A percentile compares a stretch with the other conserved stretches of the same genome.
These are phyloP conservation scores for Sporodiniella umbellata DNA, from an alignment of 371 early-diverging fungal genomes.

Conservation along the genomic window DNA sequence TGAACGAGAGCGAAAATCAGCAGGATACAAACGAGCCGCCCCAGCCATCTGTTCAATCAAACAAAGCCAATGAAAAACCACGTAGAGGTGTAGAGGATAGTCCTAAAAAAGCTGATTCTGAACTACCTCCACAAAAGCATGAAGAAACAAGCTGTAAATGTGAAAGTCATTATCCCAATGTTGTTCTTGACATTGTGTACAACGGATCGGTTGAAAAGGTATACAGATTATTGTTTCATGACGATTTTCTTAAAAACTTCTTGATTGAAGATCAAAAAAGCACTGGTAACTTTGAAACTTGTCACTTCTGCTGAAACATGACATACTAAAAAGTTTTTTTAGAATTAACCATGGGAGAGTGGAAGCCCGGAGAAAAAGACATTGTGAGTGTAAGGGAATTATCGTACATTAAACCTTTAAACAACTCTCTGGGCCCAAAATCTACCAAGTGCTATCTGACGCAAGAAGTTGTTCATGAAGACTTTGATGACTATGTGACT, in stretches of 20 bases:
- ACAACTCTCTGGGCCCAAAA: conserved; percentile 58
- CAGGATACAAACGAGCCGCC: neutral
- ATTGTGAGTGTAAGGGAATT: conserved; percentile 27
- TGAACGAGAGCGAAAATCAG: neutral
- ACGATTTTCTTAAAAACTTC: conserved; percentile 37
- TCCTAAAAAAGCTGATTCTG: neutral
- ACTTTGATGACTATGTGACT: conserved; percentile 59
- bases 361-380: conserved; percentile 30
- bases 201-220: conserved; percentile 45
- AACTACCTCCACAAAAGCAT: conserved; percentile 9
- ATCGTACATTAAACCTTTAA: conserved; percentile 39
- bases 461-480: conserved; percentile 55
- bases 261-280: conserved; percentile 41
- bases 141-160: conserved; percentile 50
- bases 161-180: conserved; percentile 46
- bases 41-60: neutral
- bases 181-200: conserved; percentile 49
- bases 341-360: conserved; percentile 42
- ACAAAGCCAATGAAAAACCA: neutral
- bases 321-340: neutral
- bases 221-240: conserved; percentile 46
- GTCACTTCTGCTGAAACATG: neutral
- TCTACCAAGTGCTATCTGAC: conserved; percentile 64
- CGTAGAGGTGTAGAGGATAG: neutral
- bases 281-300: conserved; percentile 27